phyloP scores from a whole-genome alignment of 2,329 filamentous ascomycete genomes.

The Claviceps sp. region DNA sequence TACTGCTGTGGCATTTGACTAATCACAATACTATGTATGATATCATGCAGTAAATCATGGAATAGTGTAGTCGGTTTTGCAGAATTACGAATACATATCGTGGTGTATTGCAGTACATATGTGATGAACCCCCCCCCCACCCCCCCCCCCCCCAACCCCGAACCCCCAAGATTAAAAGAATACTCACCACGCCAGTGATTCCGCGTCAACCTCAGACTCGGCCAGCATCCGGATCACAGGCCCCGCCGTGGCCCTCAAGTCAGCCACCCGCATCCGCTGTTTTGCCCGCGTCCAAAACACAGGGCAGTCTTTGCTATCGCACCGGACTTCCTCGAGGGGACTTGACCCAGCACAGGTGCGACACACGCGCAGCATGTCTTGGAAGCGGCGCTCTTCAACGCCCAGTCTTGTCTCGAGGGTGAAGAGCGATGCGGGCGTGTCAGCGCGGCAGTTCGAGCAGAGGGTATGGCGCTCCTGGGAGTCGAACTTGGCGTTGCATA shows the following conservation, averaged over 20 bases:
- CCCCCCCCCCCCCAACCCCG: too few species aligned
- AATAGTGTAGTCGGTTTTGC: too few species aligned
- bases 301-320: slow-evolving; percentile 84
- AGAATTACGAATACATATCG: too few species aligned
- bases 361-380: slow-evolving; percentile 59
- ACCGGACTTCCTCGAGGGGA: slow-evolving; percentile 64
- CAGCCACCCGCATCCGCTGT: slow-evolving; percentile 36
- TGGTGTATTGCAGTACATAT: too few species aligned
- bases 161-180: too few species aligned
- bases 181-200: slow-evolving; percentile 22
- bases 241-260: slow-evolving; percentile 20
- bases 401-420: slow-evolving; percentile 49
- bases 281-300: slow-evolving; percentile 73
- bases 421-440: slow-evolving; percentile 47
- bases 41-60: too few species aligned
- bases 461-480: slow-evolving; percentile 25
- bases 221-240: slow-evolving; percentile 21
- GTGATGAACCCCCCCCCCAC: too few species aligned
- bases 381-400: slow-evolving; percentile 47
- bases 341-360: slow-evolving; percentile 64
- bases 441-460: slow-evolving; percentile 42
- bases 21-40: too few species aligned
- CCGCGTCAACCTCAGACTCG: slow-evolving; percentile 12
- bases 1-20: too few species aligned
- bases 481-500: slow-evolving; percentile 39